A percentile compares a stretch with the other conserved stretches of the same genome.
Conservation (phyloP, 2,329 filamentous ascomycete species). For the Aspergillus fumigatus region DNA sequence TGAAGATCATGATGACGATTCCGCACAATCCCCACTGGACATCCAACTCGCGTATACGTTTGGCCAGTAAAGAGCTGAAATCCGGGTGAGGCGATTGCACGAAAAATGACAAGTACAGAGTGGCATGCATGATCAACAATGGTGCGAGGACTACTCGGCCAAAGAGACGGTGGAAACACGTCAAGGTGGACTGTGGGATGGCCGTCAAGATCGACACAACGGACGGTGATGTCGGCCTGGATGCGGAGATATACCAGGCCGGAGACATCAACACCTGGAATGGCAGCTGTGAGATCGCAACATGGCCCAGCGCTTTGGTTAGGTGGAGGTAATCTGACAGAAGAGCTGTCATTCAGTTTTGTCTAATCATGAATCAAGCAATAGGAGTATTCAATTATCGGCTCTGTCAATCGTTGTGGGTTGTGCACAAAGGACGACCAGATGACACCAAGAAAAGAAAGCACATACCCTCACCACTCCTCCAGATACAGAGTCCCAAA, state of each 20-base stretch:
- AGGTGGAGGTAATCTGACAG: constrained; percentile 58
- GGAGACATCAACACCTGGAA: constrained; percentile 54
- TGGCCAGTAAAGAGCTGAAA: constrained; percentile 42
- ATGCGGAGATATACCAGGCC: constrained; percentile 34
- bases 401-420: neutral
- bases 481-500: constrained; percentile 45
- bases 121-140: constrained; percentile 50
- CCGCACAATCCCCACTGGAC: constrained; percentile 53
- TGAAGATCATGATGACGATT: constrained; percentile 43
- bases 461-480: constrained; percentile 51
- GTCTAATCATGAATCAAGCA: neutral
- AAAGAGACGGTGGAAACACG: constrained; percentile 54
- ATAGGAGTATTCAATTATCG: neutral
- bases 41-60: constrained; percentile 53
- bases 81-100: constrained; percentile 40
- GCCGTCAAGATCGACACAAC: constrained; percentile 50
- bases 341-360: neutral
- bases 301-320: constrained; percentile 58
- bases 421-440: neutral
- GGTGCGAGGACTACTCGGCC: constrained; percentile 50
- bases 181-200: constrained; percentile 53
- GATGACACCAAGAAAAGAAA: neutral
- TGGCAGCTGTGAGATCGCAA: constrained; percentile 57
- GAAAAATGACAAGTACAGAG: constrained; percentile 57
- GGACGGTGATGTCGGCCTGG: constrained; percentile 45